These are phyloP conservation scores for Amauroascus verrucosus DNA, from an alignment of 2,329 filamentous ascomycete species.

Conservation along the genomic window DNA sequence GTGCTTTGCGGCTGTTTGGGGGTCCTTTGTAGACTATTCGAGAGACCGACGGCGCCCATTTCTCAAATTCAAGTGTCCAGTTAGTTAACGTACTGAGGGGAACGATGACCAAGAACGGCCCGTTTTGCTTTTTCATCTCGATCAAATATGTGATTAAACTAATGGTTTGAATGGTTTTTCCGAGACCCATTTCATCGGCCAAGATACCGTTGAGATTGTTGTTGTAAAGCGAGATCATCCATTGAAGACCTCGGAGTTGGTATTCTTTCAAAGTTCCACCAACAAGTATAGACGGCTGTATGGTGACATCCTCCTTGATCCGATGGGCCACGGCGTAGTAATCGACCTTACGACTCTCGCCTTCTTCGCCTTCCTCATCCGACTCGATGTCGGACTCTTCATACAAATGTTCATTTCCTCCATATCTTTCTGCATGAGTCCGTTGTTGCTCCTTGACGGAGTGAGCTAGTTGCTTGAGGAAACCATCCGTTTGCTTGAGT, in stretches of 20 bases:
- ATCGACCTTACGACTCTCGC: slow-evolving; percentile 70
- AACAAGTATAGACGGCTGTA: slow-evolving; percentile 75
- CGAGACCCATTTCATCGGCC: slow-evolving; percentile 98
- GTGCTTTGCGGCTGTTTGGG: slow-evolving; percentile 73
- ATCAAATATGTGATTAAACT: slow-evolving; percentile 95
- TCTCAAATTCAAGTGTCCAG: slow-evolving; percentile 97
- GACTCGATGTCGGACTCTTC: slow-evolving; percentile 57
- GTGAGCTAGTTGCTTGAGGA: slow-evolving; percentile 87
- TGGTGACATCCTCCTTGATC: slow-evolving; percentile 80
- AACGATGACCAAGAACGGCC: slow-evolving; percentile 92
- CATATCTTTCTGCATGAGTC: slow-evolving; percentile 67
- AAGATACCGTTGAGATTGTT: slow-evolving; percentile 99
- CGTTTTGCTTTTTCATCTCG: slow-evolving; percentile 82
- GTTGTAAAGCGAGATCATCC: slow-evolving; percentile 99
- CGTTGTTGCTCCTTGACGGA: slow-evolving; percentile 93
- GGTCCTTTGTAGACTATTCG: slow-evolving; percentile 96
- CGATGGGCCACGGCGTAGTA: slow-evolving; percentile 98
- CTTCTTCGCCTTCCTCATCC: slow-evolving; percentile 53
- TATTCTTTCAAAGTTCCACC: slow-evolving; percentile 94
- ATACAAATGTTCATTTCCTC: slow-evolving; percentile 48
- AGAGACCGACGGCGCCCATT: slow-evolving; percentile 82
- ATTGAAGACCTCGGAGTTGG: slow-evolving; percentile 94
- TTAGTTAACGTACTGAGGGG: slow-evolving; percentile 95
- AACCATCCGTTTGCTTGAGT: slow-evolving; percentile 92
- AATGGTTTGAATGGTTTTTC: slow-evolving; percentile 98